These are phyloP conservation scores for Pseudodiploospora longispora DNA, from an alignment of 2,329 filamentous ascomycete species.

Conservation along the genomic window DNA sequence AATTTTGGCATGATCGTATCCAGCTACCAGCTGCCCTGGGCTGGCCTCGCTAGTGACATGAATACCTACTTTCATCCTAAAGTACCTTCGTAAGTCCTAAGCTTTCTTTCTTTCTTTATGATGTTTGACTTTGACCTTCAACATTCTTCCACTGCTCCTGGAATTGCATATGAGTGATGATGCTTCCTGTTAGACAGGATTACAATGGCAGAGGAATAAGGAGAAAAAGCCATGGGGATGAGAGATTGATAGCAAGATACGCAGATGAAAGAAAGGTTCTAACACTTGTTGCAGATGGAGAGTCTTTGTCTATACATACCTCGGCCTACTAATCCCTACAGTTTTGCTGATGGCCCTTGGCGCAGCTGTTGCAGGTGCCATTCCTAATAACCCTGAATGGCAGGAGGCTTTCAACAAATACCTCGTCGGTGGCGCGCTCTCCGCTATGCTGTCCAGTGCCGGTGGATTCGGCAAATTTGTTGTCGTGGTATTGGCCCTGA, in stretches of 20 bases:
- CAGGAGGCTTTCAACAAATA: slow-evolving; percentile 43
- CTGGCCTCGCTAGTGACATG: slow-evolving; percentile 50
- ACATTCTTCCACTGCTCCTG: neutral
- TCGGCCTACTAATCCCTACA: slow-evolving; percentile 46
- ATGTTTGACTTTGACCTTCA: no score
- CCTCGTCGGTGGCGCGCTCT: slow-evolving; percentile 50
- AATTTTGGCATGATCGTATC: slow-evolving; percentile 54
- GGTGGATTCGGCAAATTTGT: slow-evolving; percentile 56
- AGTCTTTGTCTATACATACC: slow-evolving; percentile 49
- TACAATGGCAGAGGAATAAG: no score
- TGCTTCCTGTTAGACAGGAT: neutral
- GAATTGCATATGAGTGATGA: neutral
- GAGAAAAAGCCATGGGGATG: neutral
- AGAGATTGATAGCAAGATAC: neutral
- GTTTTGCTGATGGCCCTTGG: slow-evolving; percentile 55
- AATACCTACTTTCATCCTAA: slow-evolving; percentile 52
- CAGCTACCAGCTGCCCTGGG: slow-evolving; percentile 57
- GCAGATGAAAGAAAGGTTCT: neutral
- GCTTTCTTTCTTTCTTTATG: neutral
- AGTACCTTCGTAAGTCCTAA: slow-evolving; percentile 36
- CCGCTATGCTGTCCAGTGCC: slow-evolving; percentile 48
- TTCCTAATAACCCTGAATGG: slow-evolving; percentile 46
- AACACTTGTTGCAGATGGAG: slow-evolving; percentile 20
- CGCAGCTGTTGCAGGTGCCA: slow-evolving; percentile 54
- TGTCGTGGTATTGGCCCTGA: slow-evolving; percentile 49